Conservation (phyloP, 768 basidiomycete genomes). For the Pulveroboletus ravenelii region DNA sequence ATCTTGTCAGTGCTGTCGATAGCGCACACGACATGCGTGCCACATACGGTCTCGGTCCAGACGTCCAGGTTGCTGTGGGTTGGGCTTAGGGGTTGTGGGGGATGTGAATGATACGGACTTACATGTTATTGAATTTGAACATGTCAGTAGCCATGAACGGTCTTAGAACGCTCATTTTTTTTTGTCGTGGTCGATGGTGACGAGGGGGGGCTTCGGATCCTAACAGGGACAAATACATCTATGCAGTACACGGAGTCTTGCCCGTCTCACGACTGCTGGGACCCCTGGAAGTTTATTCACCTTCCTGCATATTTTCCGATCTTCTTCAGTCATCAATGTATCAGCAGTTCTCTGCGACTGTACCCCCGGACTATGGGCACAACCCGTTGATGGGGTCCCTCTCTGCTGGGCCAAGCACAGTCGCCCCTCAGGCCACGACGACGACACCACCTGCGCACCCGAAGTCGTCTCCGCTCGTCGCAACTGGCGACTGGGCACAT, state of each 20-base stretch:
- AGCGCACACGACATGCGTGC: neutral
- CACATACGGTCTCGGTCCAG: conserved; percentile 92
- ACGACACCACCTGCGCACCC: conserved; percentile 19
- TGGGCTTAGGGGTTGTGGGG: conserved; percentile 3
- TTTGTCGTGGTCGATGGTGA: neutral
- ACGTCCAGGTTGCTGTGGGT: conserved; percentile 78
- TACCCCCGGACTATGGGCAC: conserved; percentile 33
- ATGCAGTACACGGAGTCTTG: conserved; percentile 27
- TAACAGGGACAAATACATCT: conserved; percentile 27
- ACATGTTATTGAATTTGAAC: conserved; percentile 93
- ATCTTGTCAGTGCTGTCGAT: neutral
- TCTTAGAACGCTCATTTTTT: conserved; percentile 80
- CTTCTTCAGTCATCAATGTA: conserved; percentile 28
- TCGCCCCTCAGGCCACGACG: conserved; percentile 30
- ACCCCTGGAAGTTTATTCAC: conserved; percentile 30
- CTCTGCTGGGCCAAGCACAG: conserved; percentile 31
- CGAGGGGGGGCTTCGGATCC: conserved; percentile 14
- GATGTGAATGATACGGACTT: conserved; percentile 21
- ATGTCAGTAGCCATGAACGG: conserved; percentile 87
- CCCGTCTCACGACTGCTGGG: neutral
- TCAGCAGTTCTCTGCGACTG: conserved; percentile 33
- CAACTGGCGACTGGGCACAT: conserved; percentile 83
- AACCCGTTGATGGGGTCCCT: conserved; percentile 29
- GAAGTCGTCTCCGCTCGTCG: conserved; percentile 53
- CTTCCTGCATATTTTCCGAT: conserved; percentile 20